phyloP scores from a whole-genome alignment of 176 grass and related monocot species.

The Zea luxurians region DNA sequence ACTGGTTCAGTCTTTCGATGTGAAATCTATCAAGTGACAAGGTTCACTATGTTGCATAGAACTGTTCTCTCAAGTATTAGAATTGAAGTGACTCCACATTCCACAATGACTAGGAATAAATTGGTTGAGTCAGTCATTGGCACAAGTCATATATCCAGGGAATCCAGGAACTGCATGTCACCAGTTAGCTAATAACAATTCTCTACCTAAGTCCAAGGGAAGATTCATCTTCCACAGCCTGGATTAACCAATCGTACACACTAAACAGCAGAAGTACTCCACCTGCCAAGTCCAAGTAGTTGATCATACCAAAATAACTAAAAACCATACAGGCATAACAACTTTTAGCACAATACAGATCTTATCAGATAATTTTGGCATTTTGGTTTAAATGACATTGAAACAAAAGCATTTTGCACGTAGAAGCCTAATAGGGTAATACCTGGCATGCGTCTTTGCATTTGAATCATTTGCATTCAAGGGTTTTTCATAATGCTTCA shows the following conservation, averaged over 20 bases:
- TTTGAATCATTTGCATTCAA: constrained; percentile 32
- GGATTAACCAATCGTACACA: background rate
- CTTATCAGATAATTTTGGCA: background rate
- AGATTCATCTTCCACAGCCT: background rate
- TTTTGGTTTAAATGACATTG: background rate
- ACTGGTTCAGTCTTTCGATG: constrained; percentile 11
- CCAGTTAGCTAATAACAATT: background rate
- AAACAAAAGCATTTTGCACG: constrained; percentile 23
- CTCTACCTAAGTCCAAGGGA: background rate
- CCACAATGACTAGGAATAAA: background rate
- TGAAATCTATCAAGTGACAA: background rate
- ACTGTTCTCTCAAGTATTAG: constrained; percentile 2
- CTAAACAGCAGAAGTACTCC: background rate
- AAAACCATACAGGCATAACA: constrained; percentile 6
- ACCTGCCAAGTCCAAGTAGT: background rate
- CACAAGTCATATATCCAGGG: background rate
- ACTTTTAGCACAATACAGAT: background rate
- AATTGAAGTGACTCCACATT: background rate
- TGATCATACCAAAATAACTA: constrained; percentile 29
- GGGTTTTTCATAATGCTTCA: constrained; percentile 25
- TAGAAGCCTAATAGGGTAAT: constrained; percentile 32
- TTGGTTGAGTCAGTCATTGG: background rate
- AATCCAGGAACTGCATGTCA: background rate
- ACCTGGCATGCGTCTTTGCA: constrained; percentile 46
- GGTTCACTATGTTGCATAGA: background rate